Evolutionary conservation across 179 eudicot species (phyloP), one percentile per base, ranked within the genome.

Genomic region (Heliamphora ciliata): DNA sequence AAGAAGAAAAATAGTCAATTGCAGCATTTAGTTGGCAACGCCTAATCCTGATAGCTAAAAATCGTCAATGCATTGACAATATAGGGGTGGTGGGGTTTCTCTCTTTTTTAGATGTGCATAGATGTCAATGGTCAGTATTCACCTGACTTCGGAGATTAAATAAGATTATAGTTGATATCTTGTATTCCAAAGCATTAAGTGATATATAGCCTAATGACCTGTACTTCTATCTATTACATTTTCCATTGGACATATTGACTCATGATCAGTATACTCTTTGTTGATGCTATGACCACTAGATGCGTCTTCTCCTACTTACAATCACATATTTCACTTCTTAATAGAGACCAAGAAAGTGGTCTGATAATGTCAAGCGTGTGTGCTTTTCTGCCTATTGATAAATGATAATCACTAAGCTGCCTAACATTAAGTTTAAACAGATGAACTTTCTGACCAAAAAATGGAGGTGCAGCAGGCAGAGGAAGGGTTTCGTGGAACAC

Each of bases 401-500:
- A 54, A 50, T 74, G 48, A 40, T 74, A 78, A 54, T 77, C 52
- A 58, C 11, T 46, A 55, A 81, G 73, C 67, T 73, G 55, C 70
- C 68, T 81, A 54, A 78, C 77, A 13, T 63, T 44, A 52, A 21
- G 61, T 79, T 74, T 85, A 67, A 79, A 46, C 89, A 96, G 99
- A 96, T 88, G 99, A 96, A 89, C 90, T 96, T 72, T 90, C 92
- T 54, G 93, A 85, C 78, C 90, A 90, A 76, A 91, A 92, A 89
- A 70, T 88, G 84, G 97, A 91, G 81, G 86, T 84, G 73, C 91
- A 86, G 70, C 89, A 83, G 82, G 84, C 92, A 61, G 99, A 96
- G 82, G 98, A 89, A 87, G 99, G 99, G 68, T 96, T 96, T 85
- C 96, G 97, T 74, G 99, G 99, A 81, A 87, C 97, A 76, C 90